Conservation (phyloP, 768 basidiomycete species). For the Mrakia hoshinonis region DNA sequence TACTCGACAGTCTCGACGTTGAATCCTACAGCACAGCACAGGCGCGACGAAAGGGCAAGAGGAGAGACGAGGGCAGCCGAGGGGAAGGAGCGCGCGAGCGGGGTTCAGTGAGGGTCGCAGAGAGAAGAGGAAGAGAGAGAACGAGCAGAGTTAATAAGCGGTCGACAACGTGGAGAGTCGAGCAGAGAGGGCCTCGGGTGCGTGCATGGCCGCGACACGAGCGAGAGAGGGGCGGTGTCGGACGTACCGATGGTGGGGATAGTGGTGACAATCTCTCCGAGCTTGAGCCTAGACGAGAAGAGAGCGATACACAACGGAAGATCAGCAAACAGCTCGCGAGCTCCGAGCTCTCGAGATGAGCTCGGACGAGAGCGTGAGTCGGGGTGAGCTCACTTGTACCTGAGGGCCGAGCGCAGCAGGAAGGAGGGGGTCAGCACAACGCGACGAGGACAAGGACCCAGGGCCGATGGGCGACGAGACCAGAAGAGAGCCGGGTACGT, state of each 20-base stretch:
- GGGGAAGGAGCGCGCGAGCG: not conserved
- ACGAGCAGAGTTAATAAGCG: no score
- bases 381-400: constrained; percentile 26
- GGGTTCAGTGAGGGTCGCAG: not conserved
- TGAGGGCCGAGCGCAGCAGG: constrained; percentile 3
- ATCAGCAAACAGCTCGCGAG: not conserved
- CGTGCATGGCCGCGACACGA: not conserved
- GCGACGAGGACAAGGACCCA: not conserved
- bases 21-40: constrained; percentile 58
- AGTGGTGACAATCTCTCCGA: constrained; percentile 99
- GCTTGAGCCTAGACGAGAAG: constrained; percentile 67
- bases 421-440: not conserved
- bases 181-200: not conserved
- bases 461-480: not conserved
- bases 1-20: constrained; percentile 99
- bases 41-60: not conserved
- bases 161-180: no score
- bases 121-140: not conserved
- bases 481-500: constrained; percentile 37
- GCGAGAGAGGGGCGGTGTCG: not conserved
- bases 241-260: constrained; percentile 91
- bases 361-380: not conserved
- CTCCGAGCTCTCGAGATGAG: not conserved
- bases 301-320: not conserved
- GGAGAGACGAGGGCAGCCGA: not conserved